Evolutionary conservation across 2,329 filamentous ascomycete genomes (phyloP), one percentile per base, ranked within the genome.

Genomic region (Alternaria arborescens): DNA sequence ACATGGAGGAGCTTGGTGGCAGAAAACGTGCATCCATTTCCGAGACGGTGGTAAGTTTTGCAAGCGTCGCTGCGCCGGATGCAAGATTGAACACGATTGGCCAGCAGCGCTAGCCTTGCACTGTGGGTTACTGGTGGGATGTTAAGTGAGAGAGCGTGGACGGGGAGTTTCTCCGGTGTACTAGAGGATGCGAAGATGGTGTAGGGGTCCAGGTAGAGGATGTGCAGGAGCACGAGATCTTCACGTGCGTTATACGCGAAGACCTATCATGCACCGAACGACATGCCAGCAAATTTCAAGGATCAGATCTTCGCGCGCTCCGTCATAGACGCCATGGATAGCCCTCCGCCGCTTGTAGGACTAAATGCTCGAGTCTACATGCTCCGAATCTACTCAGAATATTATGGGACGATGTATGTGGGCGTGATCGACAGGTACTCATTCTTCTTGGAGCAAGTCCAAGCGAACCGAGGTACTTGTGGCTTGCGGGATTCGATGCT

Each of bases 361-460:
- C 40, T 41, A 51, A 41, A 41, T 18, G 22, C 16, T 18, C 20
- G 30, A 24, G 8, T 22, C 14, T 20, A 3, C 30, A 24, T 42
- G 28, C 47, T 61, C 58, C 48, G 54, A 10, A 32, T 18, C 42
- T 30, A 24, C 22, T 36, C 14, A 18, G n/a, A 7, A 28, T n/a
- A 8, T 24, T 36, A 1, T 24, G 28, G 34, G 4, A 28, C 36
- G 46, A 57, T 48, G 41, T 34, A 38, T 38, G 32, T 48, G 14
- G 30, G 16, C 24, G 22, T 11, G 42, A 61, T 58, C 58, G 48
- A 43, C 58, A 61, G 58, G 54, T 22, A 58, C 58, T 11, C 43
- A 4, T 48, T 24, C 16, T 14, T 16, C 18, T 18, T 50, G 12
- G 34, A 40, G 53, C 18, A 36, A 22, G 43, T 12, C 40, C 16